A percentile compares a stretch with the other conserved stretches of the same genome.
phyloP scores from a whole-genome alignment of 176 grass and related monocot species.

The Thalia dealbata region DNA sequence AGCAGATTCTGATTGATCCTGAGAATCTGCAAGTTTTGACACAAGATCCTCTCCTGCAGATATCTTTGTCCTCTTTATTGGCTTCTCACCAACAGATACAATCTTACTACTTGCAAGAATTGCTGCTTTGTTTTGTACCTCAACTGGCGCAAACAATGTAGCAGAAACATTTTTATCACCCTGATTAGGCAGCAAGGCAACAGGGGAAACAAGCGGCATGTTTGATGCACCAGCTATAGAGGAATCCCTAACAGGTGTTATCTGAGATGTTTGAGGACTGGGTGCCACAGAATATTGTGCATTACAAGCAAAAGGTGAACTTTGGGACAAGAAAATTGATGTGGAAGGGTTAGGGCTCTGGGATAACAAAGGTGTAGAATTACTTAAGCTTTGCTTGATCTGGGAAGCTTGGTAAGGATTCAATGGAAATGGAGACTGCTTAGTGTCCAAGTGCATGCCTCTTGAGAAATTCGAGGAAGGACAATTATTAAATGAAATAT shows the following conservation, averaged over 20 bases:
- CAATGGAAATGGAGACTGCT: conserved; percentile 56
- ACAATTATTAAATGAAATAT: conserved; percentile 28
- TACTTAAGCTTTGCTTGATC: conserved; percentile 35
- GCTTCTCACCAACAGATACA: conserved; percentile 44
- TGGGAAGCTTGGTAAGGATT: conserved; percentile 53
- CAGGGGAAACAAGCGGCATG: conserved; percentile 11
- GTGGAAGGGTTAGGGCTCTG: conserved; percentile 36
- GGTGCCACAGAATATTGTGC: conserved; percentile 29
- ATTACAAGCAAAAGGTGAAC: conserved; percentile 64
- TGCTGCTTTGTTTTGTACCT: conserved; percentile 45
- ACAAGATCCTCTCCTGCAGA: neutral
- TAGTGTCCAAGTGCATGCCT: conserved; percentile 67
- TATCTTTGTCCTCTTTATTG: conserved; percentile 67
- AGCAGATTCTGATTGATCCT: conserved; percentile 28
- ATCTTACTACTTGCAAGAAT: conserved; percentile 36
- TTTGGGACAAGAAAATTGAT: conserved; percentile 51
- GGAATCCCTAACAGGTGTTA: conserved; percentile 35
- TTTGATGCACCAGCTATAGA: conserved; percentile 31
- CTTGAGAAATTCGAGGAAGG: conserved; percentile 43
- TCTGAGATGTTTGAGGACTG: conserved; percentile 46
- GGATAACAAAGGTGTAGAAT: conserved; percentile 33
- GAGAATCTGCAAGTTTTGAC: conserved; percentile 41
- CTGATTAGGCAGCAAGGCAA: conserved; percentile 18
- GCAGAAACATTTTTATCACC: conserved; percentile 28
- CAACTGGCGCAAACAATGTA: conserved; percentile 27